Base-by-base conservation (phyloP, 2,329 filamentous ascomycete genomes). In the Hymenoscyphus repandus region DNA sequence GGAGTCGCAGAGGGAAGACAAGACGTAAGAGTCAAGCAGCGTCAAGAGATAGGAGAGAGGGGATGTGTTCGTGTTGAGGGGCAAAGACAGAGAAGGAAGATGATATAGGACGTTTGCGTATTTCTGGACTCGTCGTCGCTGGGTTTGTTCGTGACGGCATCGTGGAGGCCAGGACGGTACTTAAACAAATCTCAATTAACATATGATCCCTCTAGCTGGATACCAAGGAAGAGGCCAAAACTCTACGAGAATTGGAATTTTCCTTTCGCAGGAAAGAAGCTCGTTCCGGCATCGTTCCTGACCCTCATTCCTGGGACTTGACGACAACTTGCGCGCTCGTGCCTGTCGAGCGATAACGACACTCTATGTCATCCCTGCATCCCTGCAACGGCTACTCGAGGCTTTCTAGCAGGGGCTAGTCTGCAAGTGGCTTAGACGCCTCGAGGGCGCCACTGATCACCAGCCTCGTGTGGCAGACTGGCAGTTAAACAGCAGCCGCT, bases 281-380 rank as follows among this genome's bases (percentile, higher is more conserved):
- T n/a, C n/a, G n/a, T n/a, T n/a, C n/a, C n/a, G n/a, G n/a, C n/a
- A n/a, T 17, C 4, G 22, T 44, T 15, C 18, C 9, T 15, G 13
- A 13, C 18, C 20, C 10, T 15, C 32, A 22, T 36, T 46, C 31
- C 43, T 36, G 43, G 36, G n/a, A 22, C 43, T 33, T 46, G 43
- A 46, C 43, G 15, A 37, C 43, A 36, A 22, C 17, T 17, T 13
- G 31, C 17, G 33, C 43, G 18, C 33, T 22, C 27, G 40, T 30
- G 43, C 43, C 32, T 33, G 15, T 17, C 18, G n/a, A 18, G 17
- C 43, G 43, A 46, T 46, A 36, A 37, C 43, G 17, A 45, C 43
- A 39, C 36, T 9, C 9, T 34, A 13, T 13, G 13, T n/a, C 9
- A 34, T 34, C 36, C 9, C 18, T 12, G 18, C 41, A 44, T 31